A percentile compares a stretch with the other conserved stretches of the same genome.
Evolutionary conservation across 208 protist species (phyloP).

Genomic region (Crithidia acanthocephali): DNA sequence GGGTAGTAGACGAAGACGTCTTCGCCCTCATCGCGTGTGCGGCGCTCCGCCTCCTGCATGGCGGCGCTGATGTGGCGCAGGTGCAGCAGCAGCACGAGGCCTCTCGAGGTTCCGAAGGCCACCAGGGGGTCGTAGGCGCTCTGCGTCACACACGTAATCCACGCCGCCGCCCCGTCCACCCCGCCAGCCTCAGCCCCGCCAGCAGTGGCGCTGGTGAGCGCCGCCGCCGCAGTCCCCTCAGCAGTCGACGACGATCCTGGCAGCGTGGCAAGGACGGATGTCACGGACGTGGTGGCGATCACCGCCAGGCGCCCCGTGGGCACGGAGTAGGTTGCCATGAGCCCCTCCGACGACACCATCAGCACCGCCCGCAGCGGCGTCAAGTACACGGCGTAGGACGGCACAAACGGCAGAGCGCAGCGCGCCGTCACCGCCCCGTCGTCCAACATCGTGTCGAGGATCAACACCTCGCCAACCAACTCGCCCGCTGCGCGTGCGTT

Average conservation of each 20-base stretch:
- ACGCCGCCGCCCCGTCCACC: constrained; percentile 1
- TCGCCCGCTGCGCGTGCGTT: constrained; percentile 3
- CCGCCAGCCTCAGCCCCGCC: not conserved
- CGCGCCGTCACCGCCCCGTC: constrained; percentile 47
- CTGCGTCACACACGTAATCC: constrained; percentile 54
- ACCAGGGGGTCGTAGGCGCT: constrained; percentile 80
- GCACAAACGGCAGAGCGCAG: constrained; percentile 76
- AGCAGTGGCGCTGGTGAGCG: not conserved
- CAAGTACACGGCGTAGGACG: constrained; percentile 73
- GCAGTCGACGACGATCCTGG: not conserved
- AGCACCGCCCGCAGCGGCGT: constrained; percentile 58
- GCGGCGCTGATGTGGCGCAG: constrained; percentile 34
- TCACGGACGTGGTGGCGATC: constrained; percentile 39
- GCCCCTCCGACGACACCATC: constrained; percentile 62
- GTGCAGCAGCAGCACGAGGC: constrained; percentile 62
- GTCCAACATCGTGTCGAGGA: constrained; percentile 44
- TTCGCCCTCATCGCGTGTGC: constrained; percentile 35
- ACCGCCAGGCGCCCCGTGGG: constrained; percentile 42
- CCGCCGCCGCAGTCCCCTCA: constrained; percentile 1
- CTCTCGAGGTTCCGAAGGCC: constrained; percentile 70
- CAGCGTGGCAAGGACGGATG: constrained; percentile 18
- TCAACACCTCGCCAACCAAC: constrained; percentile 40
- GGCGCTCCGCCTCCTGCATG: constrained; percentile 19
- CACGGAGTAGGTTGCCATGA: constrained; percentile 68
- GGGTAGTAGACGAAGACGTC: constrained; percentile 43